Evolutionary conservation across 179 eudicot genomes (phyloP).

Genomic region (Beta lomatogona): DNA sequence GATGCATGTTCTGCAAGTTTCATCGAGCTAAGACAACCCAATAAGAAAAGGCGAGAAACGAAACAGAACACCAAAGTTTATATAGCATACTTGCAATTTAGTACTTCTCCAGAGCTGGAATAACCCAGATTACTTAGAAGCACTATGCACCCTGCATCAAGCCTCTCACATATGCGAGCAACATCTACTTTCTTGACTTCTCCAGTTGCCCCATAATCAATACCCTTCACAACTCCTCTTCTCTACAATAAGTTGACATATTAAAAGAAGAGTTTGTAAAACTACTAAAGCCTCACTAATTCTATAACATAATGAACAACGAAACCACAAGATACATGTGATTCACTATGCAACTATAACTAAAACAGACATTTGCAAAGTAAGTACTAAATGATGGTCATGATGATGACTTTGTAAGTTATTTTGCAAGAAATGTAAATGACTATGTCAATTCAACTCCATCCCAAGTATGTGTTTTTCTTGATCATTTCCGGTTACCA

Average conservation of each 20-base stretch:
- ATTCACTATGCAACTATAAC: not conserved
- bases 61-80: conserved; percentile 40
- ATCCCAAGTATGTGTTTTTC: not conserved
- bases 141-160: conserved; percentile 85
- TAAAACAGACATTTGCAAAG: not conserved
- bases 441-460: not conserved
- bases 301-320: not conserved
- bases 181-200: conserved; percentile 96
- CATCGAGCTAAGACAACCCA: conserved; percentile 19
- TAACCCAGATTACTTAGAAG: conserved; percentile 82
- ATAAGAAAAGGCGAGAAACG: conserved; percentile 23
- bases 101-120: conserved; percentile 97
- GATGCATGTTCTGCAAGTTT: conserved; percentile 5
- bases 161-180: conserved; percentile 78
- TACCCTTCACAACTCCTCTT: conserved; percentile 91
- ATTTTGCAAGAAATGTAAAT: not conserved
- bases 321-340: not conserved
- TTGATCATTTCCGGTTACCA: not conserved
- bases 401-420: not conserved
- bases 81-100: conserved; percentile 95
- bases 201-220: conserved; percentile 94
- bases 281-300: not conserved
- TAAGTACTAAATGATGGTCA: not conserved
- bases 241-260: conserved; percentile 41
- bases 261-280: not conserved